phyloP scores from a whole-genome alignment of 2,329 filamentous ascomycete species.

The Cytospora mali region DNA sequence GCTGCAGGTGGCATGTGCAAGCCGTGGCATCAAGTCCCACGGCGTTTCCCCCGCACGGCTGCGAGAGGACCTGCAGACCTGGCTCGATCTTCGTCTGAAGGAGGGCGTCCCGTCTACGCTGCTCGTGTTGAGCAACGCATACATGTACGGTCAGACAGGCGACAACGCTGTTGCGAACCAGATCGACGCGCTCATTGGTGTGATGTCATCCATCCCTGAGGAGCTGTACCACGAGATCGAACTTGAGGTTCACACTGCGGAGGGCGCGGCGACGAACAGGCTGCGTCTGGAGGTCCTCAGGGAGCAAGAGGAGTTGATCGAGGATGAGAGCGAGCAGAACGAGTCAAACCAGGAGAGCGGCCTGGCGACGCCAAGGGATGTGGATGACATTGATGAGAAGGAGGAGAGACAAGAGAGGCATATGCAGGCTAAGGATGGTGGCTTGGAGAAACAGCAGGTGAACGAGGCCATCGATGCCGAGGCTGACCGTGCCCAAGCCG shows the following conservation, averaged over 20 bases:
- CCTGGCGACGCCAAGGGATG: slow-evolving; percentile 76
- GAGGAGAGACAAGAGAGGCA: slow-evolving; percentile 65
- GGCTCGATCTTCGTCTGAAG: slow-evolving; percentile 90
- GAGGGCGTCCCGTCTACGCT: slow-evolving; percentile 96
- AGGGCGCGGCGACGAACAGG: slow-evolving; percentile 97
- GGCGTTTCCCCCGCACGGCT: slow-evolving; percentile 87
- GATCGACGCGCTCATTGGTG: slow-evolving; percentile 89
- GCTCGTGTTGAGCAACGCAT: slow-evolving; percentile 93
- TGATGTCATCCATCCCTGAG: slow-evolving; percentile 92
- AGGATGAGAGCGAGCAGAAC: slow-evolving; percentile 94
- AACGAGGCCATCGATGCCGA: slow-evolving; percentile 60
- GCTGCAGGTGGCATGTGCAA: slow-evolving; percentile 88
- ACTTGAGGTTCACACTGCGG: slow-evolving; percentile 93
- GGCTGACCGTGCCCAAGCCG: slow-evolving; percentile 51
- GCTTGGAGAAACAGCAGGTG: slow-evolving; percentile 50
- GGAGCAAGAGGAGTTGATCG: slow-evolving; percentile 97
- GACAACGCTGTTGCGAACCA: slow-evolving; percentile 87
- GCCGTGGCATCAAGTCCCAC: slow-evolving; percentile 88
- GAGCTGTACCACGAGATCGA: slow-evolving; percentile 99
- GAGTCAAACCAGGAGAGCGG: slow-evolving; percentile 77
- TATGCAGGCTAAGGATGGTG: slow-evolving; percentile 49
- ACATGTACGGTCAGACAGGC: slow-evolving; percentile 80
- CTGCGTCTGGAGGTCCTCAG: slow-evolving; percentile 96
- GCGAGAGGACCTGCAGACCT: slow-evolving; percentile 86
- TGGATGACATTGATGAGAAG: slow-evolving; percentile 93